Base-by-base conservation (phyloP, 202 grass and related monocot species). In the Zoysia matrella region DNA sequence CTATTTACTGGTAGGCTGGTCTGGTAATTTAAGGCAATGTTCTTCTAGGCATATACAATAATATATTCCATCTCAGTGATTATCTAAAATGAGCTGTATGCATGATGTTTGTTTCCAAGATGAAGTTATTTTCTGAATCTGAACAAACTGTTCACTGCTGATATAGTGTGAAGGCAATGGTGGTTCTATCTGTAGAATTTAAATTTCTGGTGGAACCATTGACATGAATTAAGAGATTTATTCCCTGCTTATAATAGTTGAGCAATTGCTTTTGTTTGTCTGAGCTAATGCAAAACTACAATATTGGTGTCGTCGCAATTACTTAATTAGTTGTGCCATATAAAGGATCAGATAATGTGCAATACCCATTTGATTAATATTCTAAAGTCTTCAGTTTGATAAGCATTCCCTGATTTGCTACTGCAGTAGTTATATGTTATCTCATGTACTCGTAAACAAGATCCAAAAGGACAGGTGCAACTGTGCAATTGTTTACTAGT, bases 371-470 rank as follows among this genome's bases (percentile, higher is more conserved):
- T 68, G 49, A 11, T 75, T 47, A 1, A 60, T 1, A 47, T 60
- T 60, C 41, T 15, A 13, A 50, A 60, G 6, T 48, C 6, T 51
- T 51, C 1, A 60, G 3, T 58, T 43, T 22, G 13, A 83, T 58
- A 83, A 47, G 6, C 5, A 8, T 70, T 9, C 18, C 18, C 54
- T 77, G 70, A 51, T 51, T 74, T 86, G 51, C 30, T 74, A 11
- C 30, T 51, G 58, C 45, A 74, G 44, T 55, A 47, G 8, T 48
- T 15, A 74, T 65, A 12, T 54, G 7, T 50, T 69, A 44, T 30
- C 36, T 75, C 47, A 36, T 36, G 46, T 18, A 45, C 30, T 0
- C 22, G 22, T 14, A 7, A 43, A 68, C 36, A 60, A 5, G 63
- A 48, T 4, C 0, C 3, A 36, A 10, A 51, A 22, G 18, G 70